Percentiles rank a stretch among this genome's conserved stretches.
Evolutionary conservation across 148 eudicot species (phyloP).

Genomic region (Silene latifolia): DNA sequence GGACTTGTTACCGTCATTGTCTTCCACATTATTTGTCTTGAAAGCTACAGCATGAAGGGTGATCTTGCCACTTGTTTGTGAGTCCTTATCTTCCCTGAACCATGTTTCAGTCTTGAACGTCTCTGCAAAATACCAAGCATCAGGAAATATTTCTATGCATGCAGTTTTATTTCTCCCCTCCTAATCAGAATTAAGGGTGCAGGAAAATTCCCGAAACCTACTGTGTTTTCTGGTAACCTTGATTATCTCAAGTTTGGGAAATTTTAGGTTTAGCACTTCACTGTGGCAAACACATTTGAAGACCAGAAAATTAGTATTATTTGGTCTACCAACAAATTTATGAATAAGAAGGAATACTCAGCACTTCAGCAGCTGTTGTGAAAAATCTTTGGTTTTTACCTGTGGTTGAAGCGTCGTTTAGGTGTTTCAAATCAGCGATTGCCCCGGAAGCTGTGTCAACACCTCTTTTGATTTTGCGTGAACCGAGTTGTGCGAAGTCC

Average conservation of each 20-base stretch:
- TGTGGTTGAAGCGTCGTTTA: slow-evolving; percentile 58
- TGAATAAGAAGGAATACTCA: neutral
- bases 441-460: slow-evolving; percentile 72
- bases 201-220: neutral
- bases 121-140: slow-evolving; percentile 35
- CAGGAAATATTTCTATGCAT: neutral
- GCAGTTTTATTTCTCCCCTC: neutral
- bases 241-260: no score
- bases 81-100: slow-evolving; percentile 67
- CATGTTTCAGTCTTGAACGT: slow-evolving; percentile 67
- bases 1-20: slow-evolving; percentile 60
- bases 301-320: neutral
- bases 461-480: slow-evolving; percentile 50
- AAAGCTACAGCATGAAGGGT: slow-evolving; percentile 84
- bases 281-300: neutral
- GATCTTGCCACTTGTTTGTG: slow-evolving; percentile 67
- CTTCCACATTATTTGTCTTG: slow-evolving; percentile 66
- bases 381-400: slow-evolving; percentile 34
- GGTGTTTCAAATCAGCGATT: slow-evolving; percentile 64
- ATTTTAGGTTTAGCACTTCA: no score
- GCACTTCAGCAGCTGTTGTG: neutral
- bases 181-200: no score
- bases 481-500: slow-evolving; percentile 60
- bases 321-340: neutral
- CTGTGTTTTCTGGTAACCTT: neutral